Percentiles rank a stretch among this genome's conserved stretches.
Conservation (phyloP, 2,329 filamentous ascomycete genomes). For the Fusarium musae region DNA sequence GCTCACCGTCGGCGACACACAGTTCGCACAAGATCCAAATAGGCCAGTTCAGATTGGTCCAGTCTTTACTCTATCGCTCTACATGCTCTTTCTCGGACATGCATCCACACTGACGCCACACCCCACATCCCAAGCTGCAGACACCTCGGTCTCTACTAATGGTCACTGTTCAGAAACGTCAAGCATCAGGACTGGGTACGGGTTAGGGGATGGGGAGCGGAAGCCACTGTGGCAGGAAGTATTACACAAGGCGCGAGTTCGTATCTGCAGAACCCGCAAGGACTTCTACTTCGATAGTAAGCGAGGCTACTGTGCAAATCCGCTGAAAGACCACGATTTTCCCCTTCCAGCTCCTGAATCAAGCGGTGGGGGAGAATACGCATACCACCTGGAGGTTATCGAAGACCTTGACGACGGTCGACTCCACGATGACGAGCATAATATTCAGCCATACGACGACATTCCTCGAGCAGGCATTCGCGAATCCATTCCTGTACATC, state of each 20-base stretch:
- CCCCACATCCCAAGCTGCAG: not conserved
- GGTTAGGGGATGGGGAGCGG: conserved; percentile 57
- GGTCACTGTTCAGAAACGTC: not conserved
- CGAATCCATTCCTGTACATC: conserved; percentile 63
- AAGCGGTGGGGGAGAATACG: conserved; percentile 59
- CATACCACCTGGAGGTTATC: conserved; percentile 83
- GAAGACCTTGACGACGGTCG: conserved; percentile 78
- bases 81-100: conserved; percentile 94
- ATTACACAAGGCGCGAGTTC: conserved; percentile 89
- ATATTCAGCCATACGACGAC: conserved; percentile 52
- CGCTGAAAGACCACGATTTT: not conserved
- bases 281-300: conserved; percentile 37
- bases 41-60: conserved; percentile 85
- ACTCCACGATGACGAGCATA: conserved; percentile 57
- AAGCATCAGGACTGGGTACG: conserved; percentile 34
- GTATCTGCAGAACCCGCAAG: conserved; percentile 75
- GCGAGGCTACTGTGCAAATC: conserved; percentile 24
- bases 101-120: conserved; percentile 51
- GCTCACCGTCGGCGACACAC: conserved; percentile 85
- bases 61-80: conserved; percentile 85
- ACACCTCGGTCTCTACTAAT: not conserved
- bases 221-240: conserved; percentile 93
- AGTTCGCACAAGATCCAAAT: conserved; percentile 75
- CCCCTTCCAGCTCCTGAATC: conserved; percentile 1
- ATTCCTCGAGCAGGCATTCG: conserved; percentile 59